Conservation (phyloP, 345 rosid species). For the Gossypium australe region DNA sequence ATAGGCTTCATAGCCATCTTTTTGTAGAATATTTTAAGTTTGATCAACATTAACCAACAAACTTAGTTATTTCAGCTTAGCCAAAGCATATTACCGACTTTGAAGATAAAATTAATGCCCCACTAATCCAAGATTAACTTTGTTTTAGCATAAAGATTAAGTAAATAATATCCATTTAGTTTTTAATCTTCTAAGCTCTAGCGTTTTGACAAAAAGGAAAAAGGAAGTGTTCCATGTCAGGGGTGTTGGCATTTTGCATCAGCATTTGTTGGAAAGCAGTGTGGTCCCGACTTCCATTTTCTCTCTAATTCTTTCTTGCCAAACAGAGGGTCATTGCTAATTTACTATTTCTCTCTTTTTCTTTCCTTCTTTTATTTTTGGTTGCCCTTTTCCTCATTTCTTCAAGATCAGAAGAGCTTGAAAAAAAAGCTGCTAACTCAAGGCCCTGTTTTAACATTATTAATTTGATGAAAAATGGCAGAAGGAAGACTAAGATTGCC, state of each 20-base stretch:
- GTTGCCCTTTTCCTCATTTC: neutral
- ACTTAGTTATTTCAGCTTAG: neutral
- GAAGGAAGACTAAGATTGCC: neutral
- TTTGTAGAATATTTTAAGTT: neutral
- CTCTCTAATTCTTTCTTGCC: neutral
- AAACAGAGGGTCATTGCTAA: neutral
- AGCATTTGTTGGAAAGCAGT: constrained; percentile 5
- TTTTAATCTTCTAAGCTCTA: neutral
- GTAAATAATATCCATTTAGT: neutral
- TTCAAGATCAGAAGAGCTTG: neutral
- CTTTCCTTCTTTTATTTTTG: neutral
- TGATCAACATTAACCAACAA: neutral
- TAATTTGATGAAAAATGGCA: neutral
- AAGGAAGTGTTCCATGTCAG: neutral
- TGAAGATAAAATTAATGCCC: neutral
- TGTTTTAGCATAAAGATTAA: neutral
- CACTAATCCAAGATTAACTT: neutral
- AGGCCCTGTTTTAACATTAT: neutral
- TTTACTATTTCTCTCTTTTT: neutral
- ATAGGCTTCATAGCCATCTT: neutral
- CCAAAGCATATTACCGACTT: neutral
- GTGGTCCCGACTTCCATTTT: neutral
- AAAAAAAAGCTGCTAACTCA: neutral
- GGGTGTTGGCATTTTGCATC: neutral
- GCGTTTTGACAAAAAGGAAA: neutral